Base-by-base conservation (phyloP, 106 monocot genomes). In the Dioscorea alata region DNA sequence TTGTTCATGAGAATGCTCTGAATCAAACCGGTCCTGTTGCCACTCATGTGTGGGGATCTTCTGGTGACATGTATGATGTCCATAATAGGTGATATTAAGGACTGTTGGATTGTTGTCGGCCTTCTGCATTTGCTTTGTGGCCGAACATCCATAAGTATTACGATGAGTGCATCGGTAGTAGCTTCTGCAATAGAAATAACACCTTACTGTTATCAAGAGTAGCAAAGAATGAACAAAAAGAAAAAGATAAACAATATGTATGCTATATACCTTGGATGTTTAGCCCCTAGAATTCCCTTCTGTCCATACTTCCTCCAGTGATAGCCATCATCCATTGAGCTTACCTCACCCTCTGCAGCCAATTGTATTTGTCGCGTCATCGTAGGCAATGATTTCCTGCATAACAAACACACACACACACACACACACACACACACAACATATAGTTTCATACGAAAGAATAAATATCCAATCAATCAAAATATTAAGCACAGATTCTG, bases 161-260 rank as follows among this genome's bases (percentile, higher is more conserved):
- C 77, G 69, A 53, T 82, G 80, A 10, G 77, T 84, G 88, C 91
- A 91, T 17, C 84, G 67, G 76, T 81, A 91, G 79, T 91, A 91
- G 57, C 67, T 70, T 34, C 90, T 91, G 84, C 57, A 69, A 48
- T 16, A 59, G 28, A 13, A 4, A 33, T 15, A 33, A 19, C 1
- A 54, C 19, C 18, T 4, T 54, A 4, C 15, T 54, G 18, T 54
- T 5, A 19, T 54, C 4, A 54, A 19, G 19, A 13, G 15, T 0
- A 54, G 54, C 54, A 16, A 54, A 18, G 54, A 54, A 54, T 0
- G 54, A 51, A 17, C 53, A 53, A 53, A 53, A 0, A 8, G 0
- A 54, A 14, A 54, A 4, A 54, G 13, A 4, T 16, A 13, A 18
- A 5, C 54, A 28, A 28, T 28, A 28, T 54, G 54, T 14, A 18